Evolutionary conservation across 2,329 filamentous ascomycete genomes (phyloP).

Genomic region (Xylaria polymorpha): DNA sequence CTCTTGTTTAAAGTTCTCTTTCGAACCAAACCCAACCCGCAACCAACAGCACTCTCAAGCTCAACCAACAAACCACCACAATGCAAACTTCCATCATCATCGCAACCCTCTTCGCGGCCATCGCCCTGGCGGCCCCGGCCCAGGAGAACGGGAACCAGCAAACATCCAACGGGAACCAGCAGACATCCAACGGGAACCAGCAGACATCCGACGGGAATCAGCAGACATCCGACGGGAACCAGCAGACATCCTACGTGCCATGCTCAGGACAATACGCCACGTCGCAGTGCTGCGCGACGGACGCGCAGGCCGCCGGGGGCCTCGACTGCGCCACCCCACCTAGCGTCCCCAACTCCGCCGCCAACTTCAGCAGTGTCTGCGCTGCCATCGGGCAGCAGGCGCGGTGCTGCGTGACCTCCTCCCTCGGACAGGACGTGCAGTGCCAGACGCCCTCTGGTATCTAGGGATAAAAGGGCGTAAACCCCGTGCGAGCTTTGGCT

Average conservation of each 20-base stretch:
- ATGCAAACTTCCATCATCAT: slow-evolving; percentile 43
- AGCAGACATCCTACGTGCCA: slow-evolving; percentile 52
- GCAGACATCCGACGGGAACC: slow-evolving; percentile 39
- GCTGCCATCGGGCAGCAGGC: slow-evolving; percentile 58
- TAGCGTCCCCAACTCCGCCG: slow-evolving; percentile 53
- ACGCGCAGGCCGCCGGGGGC: slow-evolving; percentile 60
- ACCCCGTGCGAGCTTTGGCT: neutral
- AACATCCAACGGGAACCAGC: slow-evolving; percentile 37
- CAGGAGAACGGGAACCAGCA: no score
- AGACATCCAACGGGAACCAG: slow-evolving; percentile 47
- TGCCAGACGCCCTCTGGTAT: slow-evolving; percentile 49
- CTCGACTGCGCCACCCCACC: slow-evolving; percentile 64
- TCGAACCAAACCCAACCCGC: neutral
- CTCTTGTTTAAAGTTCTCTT: neutral
- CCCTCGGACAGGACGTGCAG: slow-evolving; percentile 52
- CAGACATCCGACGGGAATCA: slow-evolving; percentile 39
- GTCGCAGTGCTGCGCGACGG: slow-evolving; percentile 70
- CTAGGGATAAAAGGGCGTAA: neutral
- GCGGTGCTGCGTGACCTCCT: slow-evolving; percentile 63
- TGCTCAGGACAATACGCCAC: slow-evolving; percentile 57
- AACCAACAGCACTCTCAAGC: slow-evolving; percentile 1
- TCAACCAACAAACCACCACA: slow-evolving; percentile 27
- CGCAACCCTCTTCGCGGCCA: slow-evolving; percentile 40
- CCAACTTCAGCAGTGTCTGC: slow-evolving; percentile 59
- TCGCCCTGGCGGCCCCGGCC: slow-evolving; percentile 39